Base-by-base conservation (phyloP, 2,329 filamentous ascomycete genomes). In the Epichloe typhina region DNA sequence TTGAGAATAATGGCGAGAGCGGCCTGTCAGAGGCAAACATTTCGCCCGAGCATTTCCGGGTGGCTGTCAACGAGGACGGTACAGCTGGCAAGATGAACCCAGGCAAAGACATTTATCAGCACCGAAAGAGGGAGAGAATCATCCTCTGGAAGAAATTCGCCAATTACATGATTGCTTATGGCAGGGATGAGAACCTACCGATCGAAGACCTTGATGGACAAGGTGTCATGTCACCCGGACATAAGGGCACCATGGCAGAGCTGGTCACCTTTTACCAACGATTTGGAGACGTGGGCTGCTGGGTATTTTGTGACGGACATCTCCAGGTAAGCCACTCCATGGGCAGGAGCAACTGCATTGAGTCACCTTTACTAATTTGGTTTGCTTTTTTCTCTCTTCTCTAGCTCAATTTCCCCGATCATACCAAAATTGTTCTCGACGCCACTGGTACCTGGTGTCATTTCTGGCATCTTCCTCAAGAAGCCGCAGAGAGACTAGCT, bases 331-430 rank as follows among this genome's bases (percentile, higher is more conserved):
- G 63, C 23, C 21, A 36, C 37, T 31, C 37, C 37, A 19, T 21
- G n/a, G 51, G 43, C n/a, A 36, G 4, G 42, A 15, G 37, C 13
- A 39, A 26, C 23, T 23, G 13, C 12, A 36, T 21, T 15, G 7
- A 3, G 31, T 36, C n/a, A 13, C 47, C 7, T 17, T n/a, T n/a
- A 3, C 36, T 39, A 37, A 37, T n/a, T 5, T 46, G 8, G 6
- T 19, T 19, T 9, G n/a, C 13, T 38, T 23, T 37, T 17, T 44
- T 33, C 15, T n/a, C 21, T 21, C 23, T 17, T 4, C 31, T 7
- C 13, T 51, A 88, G 78, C 86, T 91, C 68, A 91, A 93, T 68
- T 93, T 93, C 65, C 86, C 87, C 2, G 87, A 93, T 58, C 87
- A 93, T 64, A 91, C 87, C 53, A 93, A 93, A 68, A 78, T 93